These are phyloP conservation scores for Vanrija humicola DNA, from an alignment of 1,284 basidiomycete genomes.

Conservation along the genomic window DNA sequence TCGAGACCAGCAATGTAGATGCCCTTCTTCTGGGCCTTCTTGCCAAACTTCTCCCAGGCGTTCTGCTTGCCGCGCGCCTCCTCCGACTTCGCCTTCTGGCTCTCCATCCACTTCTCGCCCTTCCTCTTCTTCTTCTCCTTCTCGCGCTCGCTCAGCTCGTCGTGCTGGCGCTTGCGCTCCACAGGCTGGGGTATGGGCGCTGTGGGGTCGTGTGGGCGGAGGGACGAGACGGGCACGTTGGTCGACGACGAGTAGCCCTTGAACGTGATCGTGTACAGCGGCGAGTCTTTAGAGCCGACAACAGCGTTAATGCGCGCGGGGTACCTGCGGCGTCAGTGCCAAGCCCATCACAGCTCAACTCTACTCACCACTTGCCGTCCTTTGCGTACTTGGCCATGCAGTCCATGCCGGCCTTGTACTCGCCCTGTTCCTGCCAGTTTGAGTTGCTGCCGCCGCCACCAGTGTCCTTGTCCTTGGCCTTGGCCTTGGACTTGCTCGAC, in stretches of 20 bases:
- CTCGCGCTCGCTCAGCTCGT: slow-evolving; percentile 75
- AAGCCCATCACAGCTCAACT: slow-evolving; percentile 50
- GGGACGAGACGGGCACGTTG: slow-evolving; percentile 67
- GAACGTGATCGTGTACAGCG: slow-evolving; percentile 89
- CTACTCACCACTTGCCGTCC: slow-evolving; percentile 67
- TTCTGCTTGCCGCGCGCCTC: slow-evolving; percentile 84
- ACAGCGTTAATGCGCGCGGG: slow-evolving; percentile 85
- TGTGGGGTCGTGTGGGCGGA: slow-evolving; percentile 57
- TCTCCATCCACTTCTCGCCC: slow-evolving; percentile 92
- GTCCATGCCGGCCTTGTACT: slow-evolving; percentile 74
- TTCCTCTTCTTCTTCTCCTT: slow-evolving; percentile 88
- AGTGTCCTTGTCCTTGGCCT: slow-evolving; percentile 18
- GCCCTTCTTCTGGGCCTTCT: slow-evolving; percentile 93
- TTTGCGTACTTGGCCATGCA: slow-evolving; percentile 85
- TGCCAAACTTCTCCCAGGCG: slow-evolving; percentile 96
- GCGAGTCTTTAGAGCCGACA: slow-evolving; percentile 76
- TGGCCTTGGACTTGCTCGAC: slow-evolving; percentile 8
- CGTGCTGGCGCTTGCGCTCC: slow-evolving; percentile 68
- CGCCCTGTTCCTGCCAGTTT: slow-evolving; percentile 39
- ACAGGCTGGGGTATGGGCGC: slow-evolving; percentile 54
- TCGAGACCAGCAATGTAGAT: slow-evolving; percentile 72
- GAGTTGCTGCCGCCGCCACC: slow-evolving; percentile 3
- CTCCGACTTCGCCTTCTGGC: slow-evolving; percentile 78
- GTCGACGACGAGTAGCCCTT: slow-evolving; percentile 95
- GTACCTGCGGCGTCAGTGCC: slow-evolving; percentile 55